A percentile compares a stretch with the other conserved stretches of the same genome.
These are phyloP conservation scores for Phytophthora fragariaefolia DNA, from an alignment of 352 stramenopile genomes.

Conservation along the genomic window DNA sequence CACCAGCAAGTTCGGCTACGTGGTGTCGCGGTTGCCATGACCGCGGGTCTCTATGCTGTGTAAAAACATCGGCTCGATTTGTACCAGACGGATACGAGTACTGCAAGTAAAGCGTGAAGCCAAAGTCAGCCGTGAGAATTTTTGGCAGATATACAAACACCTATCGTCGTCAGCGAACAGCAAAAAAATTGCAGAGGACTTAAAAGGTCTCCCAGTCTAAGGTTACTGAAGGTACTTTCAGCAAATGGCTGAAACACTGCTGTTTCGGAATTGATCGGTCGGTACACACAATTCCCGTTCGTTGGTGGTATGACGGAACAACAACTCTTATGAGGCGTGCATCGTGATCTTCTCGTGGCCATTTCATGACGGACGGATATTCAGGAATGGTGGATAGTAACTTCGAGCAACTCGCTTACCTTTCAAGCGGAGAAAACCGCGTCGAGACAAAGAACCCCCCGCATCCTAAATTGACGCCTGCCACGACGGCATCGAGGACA, in stretches of 20 bases:
- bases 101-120: slow-evolving; percentile 35
- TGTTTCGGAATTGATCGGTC: slow-evolving; percentile 32
- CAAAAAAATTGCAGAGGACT: slow-evolving; percentile 25
- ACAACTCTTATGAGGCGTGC: background rate
- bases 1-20: slow-evolving; percentile 31
- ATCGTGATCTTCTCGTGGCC: slow-evolving; percentile 42
- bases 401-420: slow-evolving; percentile 18
- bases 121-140: too few relatives aligned
- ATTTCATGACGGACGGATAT: slow-evolving; percentile 40
- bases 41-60: slow-evolving; percentile 27
- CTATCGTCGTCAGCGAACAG: slow-evolving; percentile 22
- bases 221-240: background rate
- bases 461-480: slow-evolving; percentile 56
- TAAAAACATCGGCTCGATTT: slow-evolving; percentile 46
- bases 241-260: slow-evolving; percentile 23
- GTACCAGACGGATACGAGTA: slow-evolving; percentile 49
- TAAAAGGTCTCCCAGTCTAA: background rate
- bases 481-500: slow-evolving; percentile 49
- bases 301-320: slow-evolving; percentile 33
- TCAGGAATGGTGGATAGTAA: slow-evolving; percentile 38
- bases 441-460: too few relatives aligned
- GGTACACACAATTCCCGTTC: slow-evolving; percentile 38
- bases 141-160: slow-evolving; percentile 38
- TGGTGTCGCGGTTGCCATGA: slow-evolving; percentile 36
- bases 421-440: slow-evolving; percentile 6